Evolutionary conservation across 140 eudicot species (phyloP).

Genomic region (Cichorium intybus): DNA sequence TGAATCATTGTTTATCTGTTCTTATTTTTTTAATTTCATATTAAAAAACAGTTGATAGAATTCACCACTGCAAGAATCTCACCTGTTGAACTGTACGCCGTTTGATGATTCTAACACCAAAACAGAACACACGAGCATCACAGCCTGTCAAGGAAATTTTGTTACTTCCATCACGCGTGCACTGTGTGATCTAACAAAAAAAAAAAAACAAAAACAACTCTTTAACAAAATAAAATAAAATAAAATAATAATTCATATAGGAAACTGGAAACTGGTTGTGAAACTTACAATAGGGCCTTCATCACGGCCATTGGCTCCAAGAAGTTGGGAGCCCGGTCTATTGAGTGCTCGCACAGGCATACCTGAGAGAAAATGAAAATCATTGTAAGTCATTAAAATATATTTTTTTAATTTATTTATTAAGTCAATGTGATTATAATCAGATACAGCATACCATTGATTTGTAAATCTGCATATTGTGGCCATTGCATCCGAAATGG

Average conservation of each 20-base stretch:
- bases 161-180: conserved; percentile 76
- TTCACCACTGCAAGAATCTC: background rate
- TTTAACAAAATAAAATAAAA: background rate
- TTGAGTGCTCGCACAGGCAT: conserved; percentile 75
- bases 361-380: conserved; percentile 34
- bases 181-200: conserved; percentile 66
- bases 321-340: conserved; percentile 83
- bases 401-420: too few relatives aligned
- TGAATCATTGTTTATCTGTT: too few relatives aligned
- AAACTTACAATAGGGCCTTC: conserved; percentile 90
- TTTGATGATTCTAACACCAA: conserved; percentile 85
- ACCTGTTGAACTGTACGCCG: conserved; percentile 88
- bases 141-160: conserved; percentile 75
- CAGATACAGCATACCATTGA: conserved; percentile 60
- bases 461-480: conserved; percentile 88
- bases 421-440: conserved; percentile 5
- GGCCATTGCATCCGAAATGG: conserved; percentile 99
- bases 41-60: too few relatives aligned
- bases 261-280: conserved; percentile 12
- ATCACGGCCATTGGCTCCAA: conserved; percentile 98
- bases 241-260: conserved; percentile 19
- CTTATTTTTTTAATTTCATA: too few relatives aligned
- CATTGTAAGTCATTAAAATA: background rate
- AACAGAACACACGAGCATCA: conserved; percentile 83
- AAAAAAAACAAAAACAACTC: conserved; percentile 25